Base-by-base conservation (phyloP, 192 early-diverging fungal genomes). In the Polychytrium aggregatum region DNA sequence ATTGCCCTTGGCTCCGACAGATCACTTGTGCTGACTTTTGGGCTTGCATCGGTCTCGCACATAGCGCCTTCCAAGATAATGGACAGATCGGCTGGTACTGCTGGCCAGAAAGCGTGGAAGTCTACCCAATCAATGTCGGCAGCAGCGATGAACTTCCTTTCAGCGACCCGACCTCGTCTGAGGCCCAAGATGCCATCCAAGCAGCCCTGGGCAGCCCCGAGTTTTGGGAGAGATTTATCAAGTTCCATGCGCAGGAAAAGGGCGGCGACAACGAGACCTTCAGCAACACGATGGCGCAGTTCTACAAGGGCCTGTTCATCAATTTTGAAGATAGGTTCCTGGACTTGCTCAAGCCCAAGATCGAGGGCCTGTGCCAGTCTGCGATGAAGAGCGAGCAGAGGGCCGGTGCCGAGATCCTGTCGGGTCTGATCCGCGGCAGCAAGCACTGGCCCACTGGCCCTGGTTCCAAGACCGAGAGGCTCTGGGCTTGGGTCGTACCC, bases 31-130 rank as follows among this genome's bases (percentile, higher is more conserved):
- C n/a, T n/a, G n/a, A n/a, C n/a, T n/a, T n/a, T n/a, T n/a, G n/a
- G n/a, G n/a, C n/a, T n/a, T n/a, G n/a, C n/a, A n/a, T n/a, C n/a
- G n/a, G n/a, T n/a, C n/a, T n/a, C n/a, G n/a, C n/a, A n/a, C n/a
- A n/a, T n/a, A n/a, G n/a, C n/a, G n/a, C n/a, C n/a, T n/a, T n/a
- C n/a, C n/a, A n/a, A n/a, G n/a, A n/a, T n/a, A n/a, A n/a, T n/a
- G n/a, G n/a, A n/a, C n/a, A n/a, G n/a, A 65, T 72, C 5, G 91
- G 91, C 5, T 94, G 86, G 88, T 74, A 82, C 52, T 85, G 72
- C 6, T 92, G 87, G 86, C 84, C 87, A 8, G 56, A n/a, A n/a
- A n/a, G n/a, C n/a, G n/a, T n/a, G 65, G 20, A 54, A 60, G 10
- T 50, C n/a, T 45, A 65, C n/a, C n/a, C n/a, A n/a, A n/a, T n/a